These are phyloP conservation scores for Lipomyces anomalus DNA, from an alignment of 805 yeast species.

Conservation along the genomic window DNA sequence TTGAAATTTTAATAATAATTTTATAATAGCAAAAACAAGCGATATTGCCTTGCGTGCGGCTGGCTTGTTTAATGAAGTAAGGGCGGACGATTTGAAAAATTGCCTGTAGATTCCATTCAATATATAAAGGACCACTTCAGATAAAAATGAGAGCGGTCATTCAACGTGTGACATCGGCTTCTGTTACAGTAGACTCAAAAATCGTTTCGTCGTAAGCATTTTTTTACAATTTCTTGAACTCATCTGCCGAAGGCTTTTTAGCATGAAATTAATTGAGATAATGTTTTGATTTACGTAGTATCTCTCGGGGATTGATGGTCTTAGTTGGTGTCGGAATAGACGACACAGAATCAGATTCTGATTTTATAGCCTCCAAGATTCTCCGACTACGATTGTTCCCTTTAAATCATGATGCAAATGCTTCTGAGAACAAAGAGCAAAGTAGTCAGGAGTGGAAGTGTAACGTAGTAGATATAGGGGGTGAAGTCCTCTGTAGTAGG, in stretches of 20 bases:
- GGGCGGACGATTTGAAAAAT: too few relatives aligned
- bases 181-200: slow-evolving; percentile 73
- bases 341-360: slow-evolving; percentile 72
- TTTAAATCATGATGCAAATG: neutral
- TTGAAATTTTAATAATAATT: too few relatives aligned
- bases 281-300: slow-evolving; percentile 29
- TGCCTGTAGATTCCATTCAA: too few relatives aligned
- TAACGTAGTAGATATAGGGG: slow-evolving; percentile 56
- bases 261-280: neutral
- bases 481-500: slow-evolving; percentile 62
- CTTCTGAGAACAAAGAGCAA: neutral
- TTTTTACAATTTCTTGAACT: slow-evolving; percentile 14
- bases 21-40: too few relatives aligned
- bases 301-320: slow-evolving; percentile 67
- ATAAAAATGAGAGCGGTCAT: slow-evolving; percentile 74
- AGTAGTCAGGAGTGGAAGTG: slow-evolving; percentile 63
- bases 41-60: too few relatives aligned
- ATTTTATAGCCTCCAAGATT: slow-evolving; percentile 61
- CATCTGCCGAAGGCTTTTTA: neutral
- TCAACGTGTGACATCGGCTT: slow-evolving; percentile 82
- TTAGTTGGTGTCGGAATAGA: slow-evolving; percentile 77
- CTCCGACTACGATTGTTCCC: slow-evolving; percentile 68
- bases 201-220: slow-evolving; percentile 55
- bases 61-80: too few relatives aligned
- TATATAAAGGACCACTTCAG: neutral